Evolutionary conservation across 2,329 filamentous ascomycete species (phyloP).

Genomic region (Xylariaceae sp.): DNA sequence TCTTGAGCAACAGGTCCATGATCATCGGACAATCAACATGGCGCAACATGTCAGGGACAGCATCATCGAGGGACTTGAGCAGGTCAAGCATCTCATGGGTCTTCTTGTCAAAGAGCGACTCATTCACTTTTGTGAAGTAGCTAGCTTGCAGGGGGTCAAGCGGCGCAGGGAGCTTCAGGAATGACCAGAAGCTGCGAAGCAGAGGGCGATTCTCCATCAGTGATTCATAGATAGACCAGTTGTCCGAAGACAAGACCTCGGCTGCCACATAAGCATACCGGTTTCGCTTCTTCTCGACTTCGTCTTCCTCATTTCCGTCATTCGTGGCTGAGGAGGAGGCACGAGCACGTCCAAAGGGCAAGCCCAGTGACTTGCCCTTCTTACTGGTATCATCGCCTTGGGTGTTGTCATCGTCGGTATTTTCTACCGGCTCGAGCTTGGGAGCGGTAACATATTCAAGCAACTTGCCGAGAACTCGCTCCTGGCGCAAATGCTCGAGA

Average conservation of each 20-base stretch:
- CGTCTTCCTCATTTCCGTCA: slow-evolving; percentile 58
- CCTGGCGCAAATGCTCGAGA: slow-evolving; percentile 90
- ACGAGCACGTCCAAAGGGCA: slow-evolving; percentile 49
- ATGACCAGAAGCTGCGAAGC: slow-evolving; percentile 84
- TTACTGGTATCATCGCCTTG: slow-evolving; percentile 35
- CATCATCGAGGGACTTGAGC: slow-evolving; percentile 76
- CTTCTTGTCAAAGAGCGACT: slow-evolving; percentile 95
- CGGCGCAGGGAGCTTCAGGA: slow-evolving; percentile 76
- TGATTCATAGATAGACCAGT: slow-evolving; percentile 93
- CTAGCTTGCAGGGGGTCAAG: slow-evolving; percentile 91
- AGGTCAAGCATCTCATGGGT: slow-evolving; percentile 94
- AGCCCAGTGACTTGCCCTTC: slow-evolving; percentile 36
- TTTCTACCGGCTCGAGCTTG: slow-evolving; percentile 56
- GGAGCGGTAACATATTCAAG: slow-evolving; percentile 90
- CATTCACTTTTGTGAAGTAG: slow-evolving; percentile 98
- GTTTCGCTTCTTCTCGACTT: slow-evolving; percentile 84
- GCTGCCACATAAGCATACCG: slow-evolving; percentile 92
- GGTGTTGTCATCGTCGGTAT: slow-evolving; percentile 45
- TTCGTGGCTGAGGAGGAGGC: slow-evolving; percentile 51
- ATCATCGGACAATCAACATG: slow-evolving; percentile 98
- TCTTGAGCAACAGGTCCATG: slow-evolving; percentile 95
- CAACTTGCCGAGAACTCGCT: slow-evolving; percentile 76
- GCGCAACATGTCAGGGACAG: slow-evolving; percentile 79
- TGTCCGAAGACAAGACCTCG: slow-evolving; percentile 91
- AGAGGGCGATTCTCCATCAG: slow-evolving; percentile 79